These are phyloP conservation scores for Mrakia hoshinonis DNA, from an alignment of 768 basidiomycete genomes.

Conservation along the genomic window DNA sequence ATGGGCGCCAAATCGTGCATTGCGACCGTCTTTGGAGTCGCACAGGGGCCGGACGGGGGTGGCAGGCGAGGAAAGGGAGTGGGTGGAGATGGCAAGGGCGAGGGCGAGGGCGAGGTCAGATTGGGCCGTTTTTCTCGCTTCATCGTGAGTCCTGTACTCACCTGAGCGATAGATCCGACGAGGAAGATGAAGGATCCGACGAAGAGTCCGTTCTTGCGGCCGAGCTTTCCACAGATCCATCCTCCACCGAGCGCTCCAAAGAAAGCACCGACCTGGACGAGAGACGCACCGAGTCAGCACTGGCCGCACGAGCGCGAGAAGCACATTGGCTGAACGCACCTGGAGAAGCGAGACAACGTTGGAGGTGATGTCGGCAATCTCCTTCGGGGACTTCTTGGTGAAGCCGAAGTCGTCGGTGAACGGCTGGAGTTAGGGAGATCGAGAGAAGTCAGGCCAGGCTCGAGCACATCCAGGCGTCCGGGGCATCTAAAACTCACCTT, in stretches of 20 bases:
- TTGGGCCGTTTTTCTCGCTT: no score
- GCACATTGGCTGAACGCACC: conserved; percentile 38
- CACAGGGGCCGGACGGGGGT: no score
- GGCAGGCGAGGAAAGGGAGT: no score
- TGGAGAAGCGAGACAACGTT: conserved; percentile 80
- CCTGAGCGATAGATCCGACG: conserved; percentile 43
- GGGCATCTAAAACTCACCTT: neutral
- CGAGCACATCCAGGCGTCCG: no score
- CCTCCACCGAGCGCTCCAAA: conserved; percentile 73
- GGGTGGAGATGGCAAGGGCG: no score
- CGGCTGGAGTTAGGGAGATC: neutral
- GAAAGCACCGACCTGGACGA: conserved; percentile 46
- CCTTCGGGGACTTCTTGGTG: conserved; percentile 31
- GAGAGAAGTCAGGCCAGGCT: no score
- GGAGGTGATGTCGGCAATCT: conserved; percentile 56
- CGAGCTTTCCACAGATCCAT: conserved; percentile 60
- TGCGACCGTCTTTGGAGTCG: conserved; percentile 48
- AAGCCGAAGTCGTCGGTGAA: conserved; percentile 53
- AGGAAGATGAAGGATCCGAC: conserved; percentile 24
- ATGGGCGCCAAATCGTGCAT: conserved; percentile 59
- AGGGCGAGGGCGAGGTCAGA: no score
- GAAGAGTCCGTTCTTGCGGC: conserved; percentile 36
- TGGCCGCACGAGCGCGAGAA: neutral
- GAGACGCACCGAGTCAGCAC: neutral
- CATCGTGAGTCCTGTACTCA: no score